Conservation (phyloP, 169 alveolate species). For the Miamiensis avidus region DNA sequence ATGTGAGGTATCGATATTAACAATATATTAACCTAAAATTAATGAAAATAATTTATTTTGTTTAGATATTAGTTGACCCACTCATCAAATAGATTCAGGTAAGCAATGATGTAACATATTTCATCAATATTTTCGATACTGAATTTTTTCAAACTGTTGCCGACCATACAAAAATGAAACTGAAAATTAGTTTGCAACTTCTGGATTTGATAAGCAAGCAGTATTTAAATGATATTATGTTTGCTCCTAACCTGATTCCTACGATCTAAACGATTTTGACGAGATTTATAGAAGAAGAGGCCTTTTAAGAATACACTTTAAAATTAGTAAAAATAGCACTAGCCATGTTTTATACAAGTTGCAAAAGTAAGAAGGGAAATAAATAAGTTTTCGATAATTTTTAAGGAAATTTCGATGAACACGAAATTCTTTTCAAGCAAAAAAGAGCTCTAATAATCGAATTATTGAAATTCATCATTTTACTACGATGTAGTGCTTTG, state of each 20-base stretch:
- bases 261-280: slow-evolving; percentile 29
- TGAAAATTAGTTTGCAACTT: slow-evolving; percentile 58
- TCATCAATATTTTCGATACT: slow-evolving; percentile 21
- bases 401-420: slow-evolving; percentile 15
- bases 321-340: slow-evolving; percentile 24
- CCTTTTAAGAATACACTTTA: slow-evolving; percentile 37
- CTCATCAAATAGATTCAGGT: slow-evolving; percentile 29
- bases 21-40: slow-evolving; percentile 30
- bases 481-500: slow-evolving; percentile 13
- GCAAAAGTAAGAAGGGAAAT: slow-evolving; percentile 13
- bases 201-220: slow-evolving; percentile 71
- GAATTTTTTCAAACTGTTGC: slow-evolving; percentile 56
- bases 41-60: no score
- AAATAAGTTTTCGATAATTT: slow-evolving; percentile 14
- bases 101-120: background rate
- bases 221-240: slow-evolving; percentile 31
- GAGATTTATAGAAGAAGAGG: slow-evolving; percentile 26
- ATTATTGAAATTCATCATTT: slow-evolving; percentile 33
- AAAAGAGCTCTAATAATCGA: slow-evolving; percentile 46
- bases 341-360: slow-evolving; percentile 33
- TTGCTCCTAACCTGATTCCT: slow-evolving; percentile 9
- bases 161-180: slow-evolving; percentile 63
- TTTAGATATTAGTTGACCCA: slow-evolving; percentile 29
- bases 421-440: slow-evolving; percentile 32
- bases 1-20: slow-evolving; percentile 63